phyloP scores from a whole-genome alignment of 306 rosid species.

The Citrullus amarus region DNA sequence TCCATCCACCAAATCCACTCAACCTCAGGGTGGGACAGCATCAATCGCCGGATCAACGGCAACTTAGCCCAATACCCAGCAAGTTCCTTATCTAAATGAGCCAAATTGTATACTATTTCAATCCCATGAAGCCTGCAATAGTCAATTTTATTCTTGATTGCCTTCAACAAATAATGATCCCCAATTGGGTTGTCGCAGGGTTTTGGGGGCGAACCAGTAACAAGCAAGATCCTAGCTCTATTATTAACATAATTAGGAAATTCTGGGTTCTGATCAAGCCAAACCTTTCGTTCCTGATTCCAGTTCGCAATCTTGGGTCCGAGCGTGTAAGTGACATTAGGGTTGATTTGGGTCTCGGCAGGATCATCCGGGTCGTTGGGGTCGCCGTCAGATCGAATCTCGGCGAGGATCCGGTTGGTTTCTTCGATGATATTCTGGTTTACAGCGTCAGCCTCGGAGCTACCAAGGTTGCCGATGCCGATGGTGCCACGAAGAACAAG shows the following conservation, averaged over 20 bases:
- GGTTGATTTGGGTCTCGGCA: constrained; percentile 29
- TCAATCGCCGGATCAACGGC: constrained; percentile 77
- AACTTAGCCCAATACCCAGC: constrained; percentile 98
- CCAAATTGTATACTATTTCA: constrained; percentile 86
- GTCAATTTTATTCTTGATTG: constrained; percentile 86
- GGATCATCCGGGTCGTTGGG: constrained; percentile 51
- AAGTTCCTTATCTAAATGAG: constrained; percentile 91
- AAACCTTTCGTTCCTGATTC: constrained; percentile 46
- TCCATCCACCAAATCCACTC: constrained; percentile 99
- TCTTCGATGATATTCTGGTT: constrained; percentile 62
- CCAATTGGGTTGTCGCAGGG: constrained; percentile 97
- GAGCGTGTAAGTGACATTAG: constrained; percentile 56
- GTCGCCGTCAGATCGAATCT: constrained; percentile 90
- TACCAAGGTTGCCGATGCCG: constrained; percentile 62
- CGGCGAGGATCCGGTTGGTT: constrained; percentile 84
- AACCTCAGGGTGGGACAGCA: constrained; percentile 93
- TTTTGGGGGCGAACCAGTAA: constrained; percentile 89
- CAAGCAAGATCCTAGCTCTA: constrained; percentile 70
- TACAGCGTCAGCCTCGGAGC: constrained; percentile 62
- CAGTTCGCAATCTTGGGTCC: constrained; percentile 71
- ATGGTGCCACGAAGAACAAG: constrained; percentile 95
- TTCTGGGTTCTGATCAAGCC: constrained; percentile 61
- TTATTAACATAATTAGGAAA: constrained; percentile 54
- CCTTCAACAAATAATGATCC: constrained; percentile 79
- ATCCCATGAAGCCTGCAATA: constrained; percentile 94